Evolutionary conservation across 1,139 yeast genomes (phyloP).

Genomic region (Scheffersomyces parashehatae): DNA sequence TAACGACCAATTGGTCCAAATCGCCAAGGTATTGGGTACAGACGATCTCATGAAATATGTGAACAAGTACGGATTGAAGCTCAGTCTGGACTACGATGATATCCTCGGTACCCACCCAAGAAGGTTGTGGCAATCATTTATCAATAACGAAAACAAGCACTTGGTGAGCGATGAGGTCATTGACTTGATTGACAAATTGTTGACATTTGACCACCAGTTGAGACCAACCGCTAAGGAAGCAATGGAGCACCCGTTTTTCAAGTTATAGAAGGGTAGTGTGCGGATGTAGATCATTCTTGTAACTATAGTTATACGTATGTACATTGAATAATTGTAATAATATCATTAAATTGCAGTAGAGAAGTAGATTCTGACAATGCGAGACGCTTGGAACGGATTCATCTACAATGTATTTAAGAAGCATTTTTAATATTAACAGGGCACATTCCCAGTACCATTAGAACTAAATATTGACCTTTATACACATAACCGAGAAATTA

Average conservation of each 20-base stretch:
- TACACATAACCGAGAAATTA: too few species aligned
- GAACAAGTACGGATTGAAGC: conserved; percentile 58
- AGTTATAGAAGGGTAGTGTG: conserved; percentile 10
- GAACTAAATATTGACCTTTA: too few species aligned
- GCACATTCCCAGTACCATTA: too few species aligned
- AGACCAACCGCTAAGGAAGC: conserved; percentile 78
- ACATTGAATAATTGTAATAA: too few species aligned
- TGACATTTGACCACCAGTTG: conserved; percentile 72
- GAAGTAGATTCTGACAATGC: too few species aligned
- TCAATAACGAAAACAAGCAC: conserved; percentile 51
- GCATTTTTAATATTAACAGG: too few species aligned
- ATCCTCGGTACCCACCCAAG: conserved; percentile 64
- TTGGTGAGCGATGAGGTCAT: conserved; percentile 62
- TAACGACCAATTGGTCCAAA: conserved; percentile 77
- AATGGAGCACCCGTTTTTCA: conserved; percentile 61
- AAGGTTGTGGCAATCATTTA: conserved; percentile 67
- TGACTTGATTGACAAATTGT: conserved; percentile 64
- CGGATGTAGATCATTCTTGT: background rate
- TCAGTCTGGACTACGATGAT: conserved; percentile 67
- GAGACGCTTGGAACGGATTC: too few species aligned
- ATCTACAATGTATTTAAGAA: too few species aligned
- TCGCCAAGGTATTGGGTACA: conserved; percentile 75
- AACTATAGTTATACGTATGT: too few species aligned
- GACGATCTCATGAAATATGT: conserved; percentile 62
- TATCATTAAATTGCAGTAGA: too few species aligned